A percentile compares a stretch with the other conserved stretches of the same genome.
These are phyloP conservation scores for Microstegium vimineum DNA, from an alignment of 176 grass and related monocot species.

Conservation along the genomic window DNA sequence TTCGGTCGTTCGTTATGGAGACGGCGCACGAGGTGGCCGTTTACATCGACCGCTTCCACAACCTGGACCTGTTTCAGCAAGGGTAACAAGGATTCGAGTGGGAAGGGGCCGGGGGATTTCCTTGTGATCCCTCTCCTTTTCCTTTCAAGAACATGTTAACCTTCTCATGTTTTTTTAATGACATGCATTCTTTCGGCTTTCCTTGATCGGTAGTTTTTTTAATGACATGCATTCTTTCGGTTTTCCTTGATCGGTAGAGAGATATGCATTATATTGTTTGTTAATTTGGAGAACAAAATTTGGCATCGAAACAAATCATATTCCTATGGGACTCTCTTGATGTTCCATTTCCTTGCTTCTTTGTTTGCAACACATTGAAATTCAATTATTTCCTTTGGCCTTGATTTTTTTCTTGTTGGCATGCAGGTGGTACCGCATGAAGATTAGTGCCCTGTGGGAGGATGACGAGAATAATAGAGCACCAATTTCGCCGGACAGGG, in stretches of 20 bases:
- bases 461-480: conserved; percentile 43
- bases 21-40: conserved; percentile 82
- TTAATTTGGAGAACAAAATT: neutral
- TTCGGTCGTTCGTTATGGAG: conserved; percentile 44
- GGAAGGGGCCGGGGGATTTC: too few relatives aligned
- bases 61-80: conserved; percentile 90
- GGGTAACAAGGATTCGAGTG: conserved; percentile 43
- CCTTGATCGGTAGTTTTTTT: neutral
- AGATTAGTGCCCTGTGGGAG: conserved; percentile 75
- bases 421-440: conserved; percentile 85
- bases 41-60: conserved; percentile 91
- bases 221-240: neutral
- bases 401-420: neutral
- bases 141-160: neutral
- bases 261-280: neutral
- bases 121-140: neutral
- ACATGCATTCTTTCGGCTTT: neutral
- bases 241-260: too few relatives aligned
- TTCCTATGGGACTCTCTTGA: neutral
- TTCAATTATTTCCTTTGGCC: neutral
- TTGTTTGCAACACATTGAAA: neutral
- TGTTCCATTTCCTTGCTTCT: neutral
- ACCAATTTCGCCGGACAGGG: conserved; percentile 64
- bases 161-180: neutral
- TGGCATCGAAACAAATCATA: neutral